phyloP scores from a whole-genome alignment of 2,329 filamentous ascomycete genomes.

The Xylaria sp. region DNA sequence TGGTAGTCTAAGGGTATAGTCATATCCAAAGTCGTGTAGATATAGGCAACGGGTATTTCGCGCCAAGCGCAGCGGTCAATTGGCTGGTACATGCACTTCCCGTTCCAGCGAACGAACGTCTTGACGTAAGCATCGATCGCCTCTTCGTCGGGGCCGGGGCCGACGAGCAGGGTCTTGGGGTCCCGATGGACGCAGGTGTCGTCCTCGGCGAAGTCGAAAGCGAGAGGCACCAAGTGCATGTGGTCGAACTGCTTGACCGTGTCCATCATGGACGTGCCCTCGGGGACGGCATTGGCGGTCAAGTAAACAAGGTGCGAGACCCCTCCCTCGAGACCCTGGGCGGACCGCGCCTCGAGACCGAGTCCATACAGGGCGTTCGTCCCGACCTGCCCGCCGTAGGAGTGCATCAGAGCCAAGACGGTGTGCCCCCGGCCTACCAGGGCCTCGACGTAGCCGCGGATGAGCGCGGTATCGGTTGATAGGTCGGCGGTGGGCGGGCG shows the following conservation, averaged over 20 bases:
- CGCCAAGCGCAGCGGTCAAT: constrained; percentile 11
- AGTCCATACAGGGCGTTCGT: constrained; percentile 28
- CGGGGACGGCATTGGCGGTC: constrained; percentile 8
- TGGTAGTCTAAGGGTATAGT: constrained; percentile 16
- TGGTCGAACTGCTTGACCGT: constrained; percentile 9
- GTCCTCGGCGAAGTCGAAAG: constrained; percentile 15
- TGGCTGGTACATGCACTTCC: constrained; percentile 18
- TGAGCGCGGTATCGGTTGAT: constrained; percentile 20
- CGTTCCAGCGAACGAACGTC: constrained; percentile 22
- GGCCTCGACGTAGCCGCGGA: constrained; percentile 22
- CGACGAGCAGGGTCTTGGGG: background rate
- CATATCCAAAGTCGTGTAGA: constrained; percentile 14
- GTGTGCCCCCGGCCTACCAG: constrained; percentile 22
- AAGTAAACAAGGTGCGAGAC: constrained; percentile 31
- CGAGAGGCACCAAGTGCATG: constrained; percentile 1
- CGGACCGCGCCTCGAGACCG: constrained; percentile 7
- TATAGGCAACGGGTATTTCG: constrained; percentile 17
- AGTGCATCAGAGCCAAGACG: constrained; percentile 28
- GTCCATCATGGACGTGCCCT: constrained; percentile 7
- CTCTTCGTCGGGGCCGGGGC: background rate
- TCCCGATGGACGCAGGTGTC: constrained; percentile 5
- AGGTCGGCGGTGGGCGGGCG: constrained; percentile 28
- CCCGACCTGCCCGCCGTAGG: constrained; percentile 33
- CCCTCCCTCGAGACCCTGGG: constrained; percentile 21
- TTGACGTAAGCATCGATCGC: constrained; percentile 11